Base-by-base conservation (phyloP, 208 protist genomes). In the Trichomonas tenax region DNA sequence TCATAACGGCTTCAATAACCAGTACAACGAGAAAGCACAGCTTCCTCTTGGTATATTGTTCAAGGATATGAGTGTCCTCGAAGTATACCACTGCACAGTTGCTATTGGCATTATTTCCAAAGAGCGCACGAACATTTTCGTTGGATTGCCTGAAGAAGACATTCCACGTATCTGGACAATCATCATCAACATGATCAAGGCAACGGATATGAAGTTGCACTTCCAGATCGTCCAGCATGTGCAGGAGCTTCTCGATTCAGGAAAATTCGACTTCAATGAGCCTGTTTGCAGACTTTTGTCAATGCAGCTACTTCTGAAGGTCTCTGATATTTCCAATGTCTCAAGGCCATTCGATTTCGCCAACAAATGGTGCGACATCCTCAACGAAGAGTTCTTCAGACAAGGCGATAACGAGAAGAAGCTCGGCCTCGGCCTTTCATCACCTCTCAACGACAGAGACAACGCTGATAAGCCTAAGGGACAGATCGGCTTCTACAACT, bases 1-100 rank as follows among this genome's bases (percentile, higher is more conserved):
- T 96, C 99, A 99, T 97, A 98, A 98, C 0, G 99, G 99, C 34
- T 96, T 99, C 41, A 99, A 99, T 97, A 99, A 99, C 97, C 98
- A 98, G 96, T 99, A 99, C 97, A 98, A 99, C 96, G 97, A 98
- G n/a, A 98, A 98, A 96, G 98, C 98, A 31, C 97, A 98, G 88
- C 97, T 98, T 11, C 98, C 98, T 96, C 97, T 99, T 44, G 98
- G 98, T 58, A 98, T 98, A 4, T 89, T 49, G 40, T 98, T 98
- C 96, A 98, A 98, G 89, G 97, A 98, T 93, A 48, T 96, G 84
- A 96, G 96, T 38, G 96, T 98, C 0, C 97, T 98, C 26, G 97
- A 98, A 96, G 97, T 97, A 11, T 96, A 97, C 96, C 97, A 98
- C 97, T 63, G 96, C 51, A 40, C 96, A 41, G 84, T 97, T 36